These are phyloP conservation scores for Pleurotus cornucopiae DNA, from an alignment of 768 basidiomycete genomes.

Conservation along the genomic window DNA sequence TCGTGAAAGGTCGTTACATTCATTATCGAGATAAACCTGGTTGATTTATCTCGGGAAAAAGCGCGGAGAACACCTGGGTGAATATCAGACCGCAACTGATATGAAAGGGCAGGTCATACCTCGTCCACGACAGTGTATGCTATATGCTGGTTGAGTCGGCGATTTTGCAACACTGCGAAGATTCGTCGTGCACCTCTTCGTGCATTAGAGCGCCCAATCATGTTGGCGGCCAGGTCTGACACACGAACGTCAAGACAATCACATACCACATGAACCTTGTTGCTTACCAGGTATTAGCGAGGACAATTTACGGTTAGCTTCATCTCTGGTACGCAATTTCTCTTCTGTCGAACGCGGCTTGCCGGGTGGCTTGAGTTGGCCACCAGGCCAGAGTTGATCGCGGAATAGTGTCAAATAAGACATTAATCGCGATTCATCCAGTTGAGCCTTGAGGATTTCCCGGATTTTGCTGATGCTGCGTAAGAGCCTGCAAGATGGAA, in stretches of 20 bases:
- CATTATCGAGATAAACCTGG: neutral
- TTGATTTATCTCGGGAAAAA: slow-evolving; percentile 51
- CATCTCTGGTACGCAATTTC: slow-evolving; percentile 73
- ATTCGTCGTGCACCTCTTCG: slow-evolving; percentile 88
- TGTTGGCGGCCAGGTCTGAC: slow-evolving; percentile 89
- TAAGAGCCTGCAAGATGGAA: slow-evolving; percentile 5
- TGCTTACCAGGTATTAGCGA: slow-evolving; percentile 82
- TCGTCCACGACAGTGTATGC: slow-evolving; percentile 87
- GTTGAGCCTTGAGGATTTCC: slow-evolving; percentile 61
- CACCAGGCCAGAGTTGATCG: slow-evolving; percentile 83
- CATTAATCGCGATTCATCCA: slow-evolving; percentile 71
- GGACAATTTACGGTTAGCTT: slow-evolving; percentile 87
- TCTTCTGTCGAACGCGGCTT: slow-evolving; percentile 76
- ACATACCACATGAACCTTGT: neutral
- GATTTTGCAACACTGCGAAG: slow-evolving; percentile 92
- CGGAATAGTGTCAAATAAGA: slow-evolving; percentile 63
- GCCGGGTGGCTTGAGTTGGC: slow-evolving; percentile 56
- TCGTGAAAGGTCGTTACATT: slow-evolving; percentile 8
- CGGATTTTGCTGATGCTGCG: slow-evolving; percentile 69
- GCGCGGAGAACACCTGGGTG: slow-evolving; percentile 47
- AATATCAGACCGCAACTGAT: neutral
- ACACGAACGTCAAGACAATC: neutral
- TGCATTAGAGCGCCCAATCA: slow-evolving; percentile 97
- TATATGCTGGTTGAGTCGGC: slow-evolving; percentile 91
- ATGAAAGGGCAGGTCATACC: slow-evolving; percentile 37